Conservation (phyloP, 495 filamentous ascomycete genomes). For the Neurospora sp. region DNA sequence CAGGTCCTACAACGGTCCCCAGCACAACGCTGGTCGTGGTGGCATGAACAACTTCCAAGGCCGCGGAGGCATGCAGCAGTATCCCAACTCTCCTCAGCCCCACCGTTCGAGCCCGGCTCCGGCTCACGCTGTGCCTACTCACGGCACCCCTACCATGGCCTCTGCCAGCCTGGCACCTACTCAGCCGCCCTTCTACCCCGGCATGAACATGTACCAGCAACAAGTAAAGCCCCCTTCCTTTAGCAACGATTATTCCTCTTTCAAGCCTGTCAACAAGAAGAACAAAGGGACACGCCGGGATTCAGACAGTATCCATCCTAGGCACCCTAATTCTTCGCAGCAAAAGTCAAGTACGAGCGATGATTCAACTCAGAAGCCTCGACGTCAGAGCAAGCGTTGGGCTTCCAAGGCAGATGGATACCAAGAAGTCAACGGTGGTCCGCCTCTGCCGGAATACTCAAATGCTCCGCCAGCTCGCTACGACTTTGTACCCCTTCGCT, state of each 20-base stretch:
- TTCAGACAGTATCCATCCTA: constrained; percentile 31
- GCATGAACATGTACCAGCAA: constrained; percentile 44
- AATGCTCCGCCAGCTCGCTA: constrained; percentile 15
- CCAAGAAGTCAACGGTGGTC: constrained; percentile 13
- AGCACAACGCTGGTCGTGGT: constrained; percentile 48
- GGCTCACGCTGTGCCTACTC: constrained; percentile 49
- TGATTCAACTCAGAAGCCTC: constrained; percentile 19
- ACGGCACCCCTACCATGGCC: constrained; percentile 57
- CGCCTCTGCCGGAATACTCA: constrained; percentile 11
- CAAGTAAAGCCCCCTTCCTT: constrained; percentile 57
- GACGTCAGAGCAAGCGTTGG: constrained; percentile 33
- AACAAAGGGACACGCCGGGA: constrained; percentile 31
- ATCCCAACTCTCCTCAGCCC: constrained; percentile 58
- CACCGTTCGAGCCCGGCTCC: constrained; percentile 59
- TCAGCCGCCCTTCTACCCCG: constrained; percentile 50
- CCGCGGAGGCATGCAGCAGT: constrained; percentile 46
- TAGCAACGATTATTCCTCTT: constrained; percentile 22
- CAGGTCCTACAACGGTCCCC: constrained; percentile 42
- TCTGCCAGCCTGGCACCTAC: constrained; percentile 45
- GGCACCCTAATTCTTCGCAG: constrained; percentile 21
- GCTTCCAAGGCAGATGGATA: constrained; percentile 18
- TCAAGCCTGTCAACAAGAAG: constrained; percentile 27
- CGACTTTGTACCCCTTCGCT: constrained; percentile 18
- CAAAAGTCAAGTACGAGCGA: constrained; percentile 12
- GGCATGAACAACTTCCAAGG: constrained; percentile 55